Base-by-base conservation (phyloP, 208 protist species). In the Porcisia hertigi region DNA sequence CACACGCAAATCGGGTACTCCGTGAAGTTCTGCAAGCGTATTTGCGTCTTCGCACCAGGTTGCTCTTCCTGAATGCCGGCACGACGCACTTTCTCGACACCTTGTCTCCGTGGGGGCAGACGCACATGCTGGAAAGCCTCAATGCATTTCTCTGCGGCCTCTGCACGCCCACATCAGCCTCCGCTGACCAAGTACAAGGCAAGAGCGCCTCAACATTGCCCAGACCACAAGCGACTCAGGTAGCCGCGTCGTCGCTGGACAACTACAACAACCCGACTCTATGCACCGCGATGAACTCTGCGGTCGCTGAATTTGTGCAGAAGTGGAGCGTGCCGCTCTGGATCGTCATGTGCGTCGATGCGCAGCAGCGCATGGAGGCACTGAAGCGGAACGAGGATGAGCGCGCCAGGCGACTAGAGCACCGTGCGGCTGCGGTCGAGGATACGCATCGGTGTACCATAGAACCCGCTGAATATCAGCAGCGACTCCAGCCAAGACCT, bases 251-350 rank as follows among this genome's bases (percentile, higher is more conserved):
- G 69, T 16, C 14, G 58, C 7, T 55, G 1, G 57, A n/a, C 60
- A 36, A 45, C 69, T 41, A 43, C 14, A 39, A 78, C 60, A 62
- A 57, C 23, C 43, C 73, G 53, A 59, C 71, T 54, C 67, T 34
- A 58, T 77, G 75, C 43, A 75, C 69, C 25, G 59, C 78, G 1
- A 66, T 53, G 23, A 77, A 78, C 82, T 30, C 63, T 25, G 73
- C 74, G 23, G 78, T 80, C 11, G 58, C 75, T n/a, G 73, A 84
- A 34, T 92, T 94, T 64, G 77, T 84, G 41, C 63, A 67, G 72
- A 65, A n/a, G 49, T 94, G 90, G 90, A 88, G 79, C 0, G 76
- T 92, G n/a, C 81, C 81, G 59, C 76, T 94, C 64, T 94, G 86
- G 88, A 16, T 89, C 2, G 86, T 75, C 73, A 79, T 88, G 57